Percentiles rank a stretch among this genome's conserved stretches.
Evolutionary conservation across 208 protist genomes (phyloP).

Genomic region (Endotrypanum monterogeii): DNA sequence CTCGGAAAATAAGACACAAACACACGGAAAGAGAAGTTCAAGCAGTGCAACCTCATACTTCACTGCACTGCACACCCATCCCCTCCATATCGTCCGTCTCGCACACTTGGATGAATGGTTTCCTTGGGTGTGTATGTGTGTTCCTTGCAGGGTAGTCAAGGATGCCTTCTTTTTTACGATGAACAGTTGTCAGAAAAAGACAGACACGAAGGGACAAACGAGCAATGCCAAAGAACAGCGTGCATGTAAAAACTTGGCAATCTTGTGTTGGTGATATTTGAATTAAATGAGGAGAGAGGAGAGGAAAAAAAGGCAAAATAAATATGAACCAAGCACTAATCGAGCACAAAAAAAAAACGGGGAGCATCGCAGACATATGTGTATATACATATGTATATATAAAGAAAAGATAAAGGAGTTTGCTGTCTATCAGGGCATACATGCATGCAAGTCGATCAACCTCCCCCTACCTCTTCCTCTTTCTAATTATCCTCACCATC

Average conservation of each 20-base stretch:
- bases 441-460: too few species aligned
- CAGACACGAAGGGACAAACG: background rate
- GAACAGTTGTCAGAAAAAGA: background rate
- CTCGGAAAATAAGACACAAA: background rate
- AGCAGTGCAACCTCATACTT: background rate
- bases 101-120: too few species aligned
- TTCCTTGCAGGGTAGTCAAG: background rate
- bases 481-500: too few species aligned
- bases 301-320: background rate
- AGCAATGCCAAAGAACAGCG: background rate
- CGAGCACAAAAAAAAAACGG: background rate
- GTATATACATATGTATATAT: slow-evolving; percentile 4
- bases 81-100: too few species aligned
- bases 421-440: too few species aligned
- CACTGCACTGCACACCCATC: too few species aligned
- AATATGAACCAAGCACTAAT: background rate
- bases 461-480: too few species aligned
- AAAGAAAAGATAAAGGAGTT: too few species aligned
- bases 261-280: background rate
- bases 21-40: background rate
- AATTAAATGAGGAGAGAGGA: background rate
- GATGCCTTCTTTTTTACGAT: too few species aligned
- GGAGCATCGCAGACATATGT: background rate
- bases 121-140: too few species aligned
- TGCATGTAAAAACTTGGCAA: background rate